Conservation (phyloP, 192 early-diverging fungal species). For the Podochytrium sp. region DNA sequence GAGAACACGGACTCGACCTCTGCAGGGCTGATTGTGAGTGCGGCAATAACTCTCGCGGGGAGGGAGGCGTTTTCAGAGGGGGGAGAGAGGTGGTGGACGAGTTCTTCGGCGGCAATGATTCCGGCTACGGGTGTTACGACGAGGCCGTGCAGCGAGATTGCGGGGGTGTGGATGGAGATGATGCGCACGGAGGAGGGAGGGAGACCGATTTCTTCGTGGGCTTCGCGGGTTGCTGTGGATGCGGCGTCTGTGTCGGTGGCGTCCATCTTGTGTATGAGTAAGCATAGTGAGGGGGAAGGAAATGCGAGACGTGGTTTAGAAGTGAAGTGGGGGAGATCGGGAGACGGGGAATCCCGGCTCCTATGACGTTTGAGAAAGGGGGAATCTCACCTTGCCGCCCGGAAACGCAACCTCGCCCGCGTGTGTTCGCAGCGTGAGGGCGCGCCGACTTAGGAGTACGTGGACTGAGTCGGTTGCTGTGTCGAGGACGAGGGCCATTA, state of each 20-base stretch:
- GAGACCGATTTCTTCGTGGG: conserved; percentile 46
- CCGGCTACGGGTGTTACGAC: conserved; percentile 42
- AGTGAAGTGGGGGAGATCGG: background rate
- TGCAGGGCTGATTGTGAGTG: conserved; percentile 19
- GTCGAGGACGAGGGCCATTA: conserved; percentile 32
- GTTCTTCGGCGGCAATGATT: conserved; percentile 3
- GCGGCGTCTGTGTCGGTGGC: conserved; percentile 21
- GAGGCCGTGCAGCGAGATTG: conserved; percentile 29
- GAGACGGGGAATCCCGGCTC: background rate
- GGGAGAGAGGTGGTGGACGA: conserved; percentile 9
- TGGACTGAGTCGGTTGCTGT: conserved; percentile 17
- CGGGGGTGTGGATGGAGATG: conserved; percentile 23
- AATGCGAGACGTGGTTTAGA: conserved; percentile 19
- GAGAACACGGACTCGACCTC: conserved; percentile 42
- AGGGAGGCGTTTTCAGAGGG: background rate
- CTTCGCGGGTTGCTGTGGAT: conserved; percentile 40
- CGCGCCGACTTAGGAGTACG: conserved; percentile 33
- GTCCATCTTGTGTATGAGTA: too few relatives aligned
- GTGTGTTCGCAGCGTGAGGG: conserved; percentile 37
- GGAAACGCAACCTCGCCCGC: conserved; percentile 45
- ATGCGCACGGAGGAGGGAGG: conserved; percentile 27
- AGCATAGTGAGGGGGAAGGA: too few relatives aligned
- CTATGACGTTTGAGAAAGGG: background rate
- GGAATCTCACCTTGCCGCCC: conserved; percentile 28
- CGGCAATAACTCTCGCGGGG: background rate